Evolutionary conservation across 1,284 basidiomycete species (phyloP).

Genomic region (Macrocystidia cucumis): DNA sequence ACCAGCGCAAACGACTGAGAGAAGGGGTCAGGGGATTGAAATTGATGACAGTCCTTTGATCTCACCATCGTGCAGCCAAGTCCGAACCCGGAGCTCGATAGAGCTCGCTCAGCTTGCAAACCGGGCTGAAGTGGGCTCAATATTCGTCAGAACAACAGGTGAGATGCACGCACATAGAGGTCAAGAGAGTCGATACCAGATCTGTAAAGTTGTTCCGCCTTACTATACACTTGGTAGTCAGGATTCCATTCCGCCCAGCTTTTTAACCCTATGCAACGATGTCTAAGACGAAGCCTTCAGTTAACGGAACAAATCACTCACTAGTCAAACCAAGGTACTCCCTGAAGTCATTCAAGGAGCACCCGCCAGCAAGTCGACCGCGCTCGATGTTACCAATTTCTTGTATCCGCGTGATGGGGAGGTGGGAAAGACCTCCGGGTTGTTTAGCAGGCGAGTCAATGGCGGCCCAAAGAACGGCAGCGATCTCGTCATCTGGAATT

Average conservation of each 20-base stretch:
- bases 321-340: slow-evolving; percentile 5
- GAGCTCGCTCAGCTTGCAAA: slow-evolving; percentile 8
- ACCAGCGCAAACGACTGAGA: slow-evolving; percentile 7
- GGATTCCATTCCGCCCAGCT: slow-evolving; percentile 5
- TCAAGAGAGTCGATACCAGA: slow-evolving; percentile 3
- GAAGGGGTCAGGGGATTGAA: not conserved
- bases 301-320: slow-evolving; percentile 1
- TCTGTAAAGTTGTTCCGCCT: slow-evolving; percentile 1
- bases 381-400: not conserved
- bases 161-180: slow-evolving; percentile 2
- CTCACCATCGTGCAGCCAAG: slow-evolving; percentile 12
- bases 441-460: not conserved
- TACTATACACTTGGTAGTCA: not conserved
- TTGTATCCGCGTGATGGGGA: not conserved
- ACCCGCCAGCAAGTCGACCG: not conserved
- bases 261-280: slow-evolving; percentile 1
- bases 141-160: not conserved
- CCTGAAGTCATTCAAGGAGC: slow-evolving; percentile 6
- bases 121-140: slow-evolving; percentile 7
- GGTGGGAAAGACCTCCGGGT: not conserved
- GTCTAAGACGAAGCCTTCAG: not conserved
- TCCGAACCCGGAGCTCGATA: slow-evolving; percentile 7
- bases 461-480: not conserved
- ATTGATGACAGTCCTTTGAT: not conserved
- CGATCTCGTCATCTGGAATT: not conserved